Percentiles rank a stretch among this genome's conserved stretches.
phyloP scores from a whole-genome alignment of 164 flowering plant species.

The Akebia trifoliata region DNA sequence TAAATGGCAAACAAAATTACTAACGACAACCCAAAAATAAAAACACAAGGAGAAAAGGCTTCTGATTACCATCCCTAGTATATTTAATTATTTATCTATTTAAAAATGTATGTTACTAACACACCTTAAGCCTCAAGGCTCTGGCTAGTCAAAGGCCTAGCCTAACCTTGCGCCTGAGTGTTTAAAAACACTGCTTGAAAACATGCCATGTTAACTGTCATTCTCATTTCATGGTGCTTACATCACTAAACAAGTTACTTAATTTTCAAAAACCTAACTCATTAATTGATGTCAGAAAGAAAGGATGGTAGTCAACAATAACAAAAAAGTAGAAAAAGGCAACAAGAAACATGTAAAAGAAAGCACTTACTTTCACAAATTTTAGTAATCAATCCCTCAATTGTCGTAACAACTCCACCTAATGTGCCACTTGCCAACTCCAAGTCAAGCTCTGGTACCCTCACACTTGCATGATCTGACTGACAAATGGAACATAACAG shows the following conservation, averaged over 20 bases:
- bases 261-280: not conserved
- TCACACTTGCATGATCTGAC: constrained; percentile 93
- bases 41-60: too few species aligned
- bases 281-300: not conserved
- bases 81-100: too few species aligned
- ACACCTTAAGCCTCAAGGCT: too few species aligned
- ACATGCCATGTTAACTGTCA: too few species aligned
- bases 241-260: not conserved
- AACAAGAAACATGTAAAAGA: not conserved
- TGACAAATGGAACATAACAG: constrained; percentile 21
- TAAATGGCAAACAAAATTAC: too few species aligned
- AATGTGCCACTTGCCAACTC: constrained; percentile 89
- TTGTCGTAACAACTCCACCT: constrained; percentile 88
- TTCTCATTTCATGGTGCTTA: not conserved
- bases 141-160: too few species aligned
- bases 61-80: too few species aligned
- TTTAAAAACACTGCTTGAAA: too few species aligned
- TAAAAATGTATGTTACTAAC: too few species aligned
- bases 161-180: too few species aligned
- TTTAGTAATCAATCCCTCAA: constrained; percentile 83
- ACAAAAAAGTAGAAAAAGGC: not conserved
- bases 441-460: constrained; percentile 79
- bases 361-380: constrained; percentile 79
- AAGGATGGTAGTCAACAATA: not conserved
- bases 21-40: too few species aligned